Percentiles rank a stretch among this genome's conserved stretches.
Evolutionary conservation across 305 asterid species (phyloP).

Genomic region (Withania somnifera): DNA sequence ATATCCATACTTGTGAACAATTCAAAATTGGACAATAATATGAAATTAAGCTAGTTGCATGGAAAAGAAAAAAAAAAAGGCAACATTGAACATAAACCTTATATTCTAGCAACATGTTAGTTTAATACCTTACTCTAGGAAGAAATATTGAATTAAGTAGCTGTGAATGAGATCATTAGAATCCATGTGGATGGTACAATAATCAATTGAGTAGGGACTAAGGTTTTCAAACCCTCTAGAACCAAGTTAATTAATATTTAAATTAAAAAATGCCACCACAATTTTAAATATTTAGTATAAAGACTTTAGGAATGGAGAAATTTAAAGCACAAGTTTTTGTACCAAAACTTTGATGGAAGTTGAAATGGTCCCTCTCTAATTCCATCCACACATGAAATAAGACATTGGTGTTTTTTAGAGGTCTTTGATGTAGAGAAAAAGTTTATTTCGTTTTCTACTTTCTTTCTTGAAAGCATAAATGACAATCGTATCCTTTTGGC

Average conservation of each 20-base stretch:
- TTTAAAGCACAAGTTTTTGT: neutral
- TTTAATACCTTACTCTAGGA: slow-evolving; percentile 2
- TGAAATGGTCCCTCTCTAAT: neutral
- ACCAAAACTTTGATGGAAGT: neutral
- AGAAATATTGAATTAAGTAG: neutral
- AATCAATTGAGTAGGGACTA: slow-evolving; percentile 1
- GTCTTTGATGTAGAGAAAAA: neutral
- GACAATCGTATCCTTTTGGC: neutral
- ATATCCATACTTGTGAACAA: neutral
- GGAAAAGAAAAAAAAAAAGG: neutral
- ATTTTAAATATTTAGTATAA: neutral
- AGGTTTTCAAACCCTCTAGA: slow-evolving; percentile 1
- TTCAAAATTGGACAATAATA: neutral
- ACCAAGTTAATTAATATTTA: neutral
- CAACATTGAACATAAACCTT: slow-evolving; percentile 8
- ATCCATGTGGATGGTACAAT: neutral
- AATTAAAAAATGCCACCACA: neutral
- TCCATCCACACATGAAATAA: neutral
- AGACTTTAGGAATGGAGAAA: neutral
- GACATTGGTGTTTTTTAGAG: neutral
- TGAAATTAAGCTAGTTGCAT: neutral
- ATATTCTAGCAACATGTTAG: neutral
- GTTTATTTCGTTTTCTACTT: neutral
- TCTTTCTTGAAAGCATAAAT: neutral
- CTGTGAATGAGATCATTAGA: slow-evolving; percentile 4